Evolutionary conservation across 2,329 filamentous ascomycete genomes (phyloP).

Genomic region (Alternaria arbusti): DNA sequence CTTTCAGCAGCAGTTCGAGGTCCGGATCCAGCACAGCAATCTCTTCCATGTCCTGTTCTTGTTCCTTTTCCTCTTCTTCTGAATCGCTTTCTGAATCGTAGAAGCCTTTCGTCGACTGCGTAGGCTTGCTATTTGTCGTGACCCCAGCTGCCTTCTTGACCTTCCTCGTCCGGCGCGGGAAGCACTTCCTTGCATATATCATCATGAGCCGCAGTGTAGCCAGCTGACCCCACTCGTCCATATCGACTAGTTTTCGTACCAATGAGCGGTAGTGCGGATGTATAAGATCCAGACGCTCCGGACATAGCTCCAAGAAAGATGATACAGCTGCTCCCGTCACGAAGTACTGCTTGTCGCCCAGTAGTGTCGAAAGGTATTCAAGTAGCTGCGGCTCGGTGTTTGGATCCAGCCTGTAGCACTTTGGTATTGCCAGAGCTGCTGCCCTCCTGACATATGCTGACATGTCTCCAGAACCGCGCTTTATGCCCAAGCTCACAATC

Average conservation of each 20-base stretch:
- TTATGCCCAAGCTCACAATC: conserved; percentile 94
- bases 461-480: conserved; percentile 92
- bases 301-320: conserved; percentile 88
- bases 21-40: conserved; percentile 76
- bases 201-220: conserved; percentile 83
- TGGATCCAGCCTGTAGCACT: conserved; percentile 91
- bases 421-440: conserved; percentile 91
- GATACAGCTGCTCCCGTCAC: conserved; percentile 93
- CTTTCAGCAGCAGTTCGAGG: conserved; percentile 78
- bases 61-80: conserved; percentile 53
- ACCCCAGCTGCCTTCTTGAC: conserved; percentile 59
- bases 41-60: conserved; percentile 60
- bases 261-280: conserved; percentile 87
- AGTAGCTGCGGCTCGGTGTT: conserved; percentile 82
- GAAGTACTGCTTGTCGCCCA: conserved; percentile 93
- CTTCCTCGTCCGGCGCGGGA: conserved; percentile 71
- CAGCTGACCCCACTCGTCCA: conserved; percentile 98
- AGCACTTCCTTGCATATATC: conserved; percentile 84
- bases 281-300: conserved; percentile 83
- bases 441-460: conserved; percentile 91
- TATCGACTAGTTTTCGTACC: conserved; percentile 91
- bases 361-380: conserved; percentile 77
- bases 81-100: conserved; percentile 64
- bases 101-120: conserved; percentile 69
- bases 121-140: conserved; percentile 42